Evolutionary conservation across 306 rosid species (phyloP).

Genomic region (Acmispon strigosus): DNA sequence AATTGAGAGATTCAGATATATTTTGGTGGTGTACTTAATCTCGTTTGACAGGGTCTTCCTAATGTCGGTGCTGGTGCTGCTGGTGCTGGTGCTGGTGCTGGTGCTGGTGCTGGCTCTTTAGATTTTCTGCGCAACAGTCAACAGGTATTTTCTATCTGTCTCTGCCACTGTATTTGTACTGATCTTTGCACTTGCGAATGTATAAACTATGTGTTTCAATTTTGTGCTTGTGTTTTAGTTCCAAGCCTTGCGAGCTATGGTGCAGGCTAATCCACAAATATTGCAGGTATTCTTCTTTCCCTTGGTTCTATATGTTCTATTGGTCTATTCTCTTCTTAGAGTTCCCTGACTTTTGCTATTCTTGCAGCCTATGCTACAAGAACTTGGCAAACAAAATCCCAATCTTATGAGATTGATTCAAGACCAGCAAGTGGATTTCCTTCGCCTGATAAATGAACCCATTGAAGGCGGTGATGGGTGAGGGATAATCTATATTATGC

Average conservation of each 20-base stretch:
- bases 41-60: constrained; percentile 60
- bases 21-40: constrained; percentile 3
- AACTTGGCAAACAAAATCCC: constrained; percentile 87
- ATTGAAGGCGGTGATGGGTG: constrained; percentile 75
- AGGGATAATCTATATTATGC: neutral
- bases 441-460: constrained; percentile 76
- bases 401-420: constrained; percentile 65
- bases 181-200: neutral
- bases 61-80: constrained; percentile 49
- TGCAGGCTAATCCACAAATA: constrained; percentile 86
- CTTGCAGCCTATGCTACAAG: constrained; percentile 84
- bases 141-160: constrained; percentile 37
- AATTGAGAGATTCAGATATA: neutral
- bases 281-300: constrained; percentile 50
- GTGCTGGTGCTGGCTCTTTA: constrained; percentile 54
- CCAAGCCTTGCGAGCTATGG: constrained; percentile 80
- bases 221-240: constrained; percentile 35
- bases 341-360: neutral
- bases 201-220: neutral
- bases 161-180: no score
- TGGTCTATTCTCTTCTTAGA: neutral
- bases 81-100: no score
- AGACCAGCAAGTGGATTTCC: constrained; percentile 72
- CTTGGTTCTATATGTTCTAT: neutral
- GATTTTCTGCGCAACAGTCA: constrained; percentile 77